phyloP scores from a whole-genome alignment of 139 green algal species.

The Mesostigma viride region DNA sequence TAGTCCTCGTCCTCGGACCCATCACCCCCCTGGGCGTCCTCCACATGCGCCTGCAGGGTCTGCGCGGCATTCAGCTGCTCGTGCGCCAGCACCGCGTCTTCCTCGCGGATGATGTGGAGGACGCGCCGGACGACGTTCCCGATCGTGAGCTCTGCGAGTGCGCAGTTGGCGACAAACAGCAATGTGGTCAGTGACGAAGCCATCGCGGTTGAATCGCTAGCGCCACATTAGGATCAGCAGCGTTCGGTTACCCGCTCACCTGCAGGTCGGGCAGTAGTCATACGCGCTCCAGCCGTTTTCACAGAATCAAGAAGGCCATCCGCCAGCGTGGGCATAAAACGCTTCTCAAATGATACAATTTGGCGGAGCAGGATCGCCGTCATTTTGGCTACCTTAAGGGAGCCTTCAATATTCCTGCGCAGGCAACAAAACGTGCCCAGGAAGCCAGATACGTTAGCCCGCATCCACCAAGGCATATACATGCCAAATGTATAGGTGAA shows the following conservation, averaged over 20 bases:
- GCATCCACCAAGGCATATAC: no score
- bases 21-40: not conserved
- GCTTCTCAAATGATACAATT: constrained; percentile 12
- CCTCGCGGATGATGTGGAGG: constrained; percentile 86
- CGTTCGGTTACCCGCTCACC: not conserved
- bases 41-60: not conserved
- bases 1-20: not conserved
- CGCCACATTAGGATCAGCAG: not conserved
- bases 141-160: constrained; percentile 69
- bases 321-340: not conserved
- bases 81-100: constrained; percentile 31
- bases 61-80: no score
- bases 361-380: constrained; percentile 19
- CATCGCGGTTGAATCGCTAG: not conserved
- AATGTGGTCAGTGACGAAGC: not conserved
- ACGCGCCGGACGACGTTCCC: constrained; percentile 85
- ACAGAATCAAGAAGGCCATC: constrained; percentile 13
- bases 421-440: no score
- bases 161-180: not conserved
- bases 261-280: constrained; percentile 15
- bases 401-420: constrained; percentile 16
- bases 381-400: not conserved
- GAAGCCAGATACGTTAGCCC: no score
- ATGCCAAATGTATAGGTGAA: no score
- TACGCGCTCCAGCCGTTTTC: constrained; percentile 2